These are phyloP conservation scores for Leccinum pachyderme DNA, from an alignment of 1,284 basidiomycete species.

Conservation along the genomic window DNA sequence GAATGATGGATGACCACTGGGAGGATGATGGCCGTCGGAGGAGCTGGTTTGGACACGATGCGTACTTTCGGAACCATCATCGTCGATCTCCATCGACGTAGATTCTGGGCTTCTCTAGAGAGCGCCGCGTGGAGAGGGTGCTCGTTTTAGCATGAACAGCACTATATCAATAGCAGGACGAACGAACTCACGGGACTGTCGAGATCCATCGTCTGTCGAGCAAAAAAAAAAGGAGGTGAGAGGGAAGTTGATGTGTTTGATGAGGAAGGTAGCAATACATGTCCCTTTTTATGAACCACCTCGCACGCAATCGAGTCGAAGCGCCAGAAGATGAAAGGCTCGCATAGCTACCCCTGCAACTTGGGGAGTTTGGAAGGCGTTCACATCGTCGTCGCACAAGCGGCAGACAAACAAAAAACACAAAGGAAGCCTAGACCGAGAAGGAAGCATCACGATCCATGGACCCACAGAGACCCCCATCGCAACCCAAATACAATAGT, in stretches of 20 bases:
- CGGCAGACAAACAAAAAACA: conserved; percentile 17
- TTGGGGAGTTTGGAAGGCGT: neutral
- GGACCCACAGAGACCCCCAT: conserved; percentile 30
- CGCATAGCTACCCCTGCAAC: neutral
- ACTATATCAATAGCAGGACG: neutral
- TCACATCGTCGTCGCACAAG: conserved; percentile 17
- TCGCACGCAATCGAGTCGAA: neutral
- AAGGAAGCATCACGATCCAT: neutral
- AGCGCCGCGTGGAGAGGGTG: neutral
- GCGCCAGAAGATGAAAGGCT: neutral
- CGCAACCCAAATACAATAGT: conserved; percentile 20
- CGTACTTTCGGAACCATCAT: neutral
- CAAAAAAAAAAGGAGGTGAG: neutral
- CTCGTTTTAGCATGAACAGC: neutral
- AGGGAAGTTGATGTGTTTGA: neutral
- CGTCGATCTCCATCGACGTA: conserved; percentile 13
- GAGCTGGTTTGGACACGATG: neutral
- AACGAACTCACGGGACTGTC: conserved; percentile 17
- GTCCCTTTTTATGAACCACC: conserved; percentile 21
- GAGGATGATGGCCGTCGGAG: neutral
- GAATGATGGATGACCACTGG: neutral
- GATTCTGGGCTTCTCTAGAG: conserved; percentile 12
- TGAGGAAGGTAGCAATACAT: too few relatives aligned
- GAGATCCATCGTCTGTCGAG: conserved; percentile 6
- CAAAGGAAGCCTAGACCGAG: conserved; percentile 2